These are phyloP conservation scores for Gaultheria prostrata DNA, from an alignment of 148 eudicot genomes.

Conservation along the genomic window DNA sequence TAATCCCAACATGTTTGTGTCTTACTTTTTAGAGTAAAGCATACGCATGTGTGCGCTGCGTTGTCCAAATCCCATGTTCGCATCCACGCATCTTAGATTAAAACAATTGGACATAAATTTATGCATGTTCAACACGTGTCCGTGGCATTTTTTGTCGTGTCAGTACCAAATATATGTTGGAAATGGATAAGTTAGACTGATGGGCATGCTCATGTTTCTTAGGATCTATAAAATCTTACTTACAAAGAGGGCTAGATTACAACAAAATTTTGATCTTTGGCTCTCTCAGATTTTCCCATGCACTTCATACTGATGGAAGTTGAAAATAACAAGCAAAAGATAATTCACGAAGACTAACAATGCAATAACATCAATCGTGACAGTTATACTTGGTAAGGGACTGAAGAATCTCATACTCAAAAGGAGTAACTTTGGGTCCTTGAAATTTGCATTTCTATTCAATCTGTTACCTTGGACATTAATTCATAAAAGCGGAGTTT, in stretches of 20 bases:
- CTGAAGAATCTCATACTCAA: background rate
- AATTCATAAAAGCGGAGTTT: background rate
- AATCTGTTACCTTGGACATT: background rate
- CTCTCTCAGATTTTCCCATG: background rate
- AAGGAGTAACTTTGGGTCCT: background rate
- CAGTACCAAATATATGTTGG: no score
- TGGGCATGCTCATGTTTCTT: background rate
- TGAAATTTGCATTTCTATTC: constrained; percentile 6
- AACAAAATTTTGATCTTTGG: background rate
- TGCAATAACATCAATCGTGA: background rate
- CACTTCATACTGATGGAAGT: background rate
- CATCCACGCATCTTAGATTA: background rate
- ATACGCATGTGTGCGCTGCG: background rate
- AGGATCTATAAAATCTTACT: background rate
- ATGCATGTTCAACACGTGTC: background rate
- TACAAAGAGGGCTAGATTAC: background rate
- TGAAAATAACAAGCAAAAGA: background rate
- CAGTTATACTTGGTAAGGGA: background rate
- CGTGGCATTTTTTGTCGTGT: background rate
- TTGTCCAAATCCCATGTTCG: background rate
- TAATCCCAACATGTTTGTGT: background rate
- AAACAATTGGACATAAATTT: background rate
- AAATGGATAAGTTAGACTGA: background rate
- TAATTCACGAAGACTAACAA: background rate
- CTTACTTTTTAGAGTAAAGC: background rate